Evolutionary conservation across 306 rosid genomes (phyloP).

Genomic region (Cicer yamashitae): DNA sequence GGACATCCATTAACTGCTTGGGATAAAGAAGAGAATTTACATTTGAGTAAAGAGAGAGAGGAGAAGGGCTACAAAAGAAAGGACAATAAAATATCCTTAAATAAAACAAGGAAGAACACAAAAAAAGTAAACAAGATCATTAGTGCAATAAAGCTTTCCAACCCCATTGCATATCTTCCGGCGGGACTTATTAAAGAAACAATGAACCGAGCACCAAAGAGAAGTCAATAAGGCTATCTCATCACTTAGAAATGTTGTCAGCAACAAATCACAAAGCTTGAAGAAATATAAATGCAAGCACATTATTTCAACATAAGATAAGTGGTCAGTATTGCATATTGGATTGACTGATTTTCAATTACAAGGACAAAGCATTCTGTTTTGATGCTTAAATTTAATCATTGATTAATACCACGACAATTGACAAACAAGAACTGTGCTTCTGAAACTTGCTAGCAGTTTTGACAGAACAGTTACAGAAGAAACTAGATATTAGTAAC

Average conservation of each 20-base stretch:
- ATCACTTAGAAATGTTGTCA: constrained; percentile 18
- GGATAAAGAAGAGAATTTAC: constrained; percentile 27
- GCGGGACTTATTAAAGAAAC: constrained; percentile 19
- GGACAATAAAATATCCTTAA: constrained; percentile 7
- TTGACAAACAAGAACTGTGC: constrained; percentile 5
- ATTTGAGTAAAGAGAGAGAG: constrained; percentile 26
- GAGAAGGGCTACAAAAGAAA: constrained; percentile 1
- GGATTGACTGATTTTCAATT: constrained; percentile 6
- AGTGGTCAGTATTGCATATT: constrained; percentile 21
- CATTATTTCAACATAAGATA: constrained; percentile 16
- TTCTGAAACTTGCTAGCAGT: constrained; percentile 23
- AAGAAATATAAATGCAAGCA: constrained; percentile 22
- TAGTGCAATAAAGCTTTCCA: constrained; percentile 23
- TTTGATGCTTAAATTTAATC: constrained; percentile 3
- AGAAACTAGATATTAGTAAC: constrained; percentile 2
- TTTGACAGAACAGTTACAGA: constrained; percentile 26
- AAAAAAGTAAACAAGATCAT: constrained; percentile 5
- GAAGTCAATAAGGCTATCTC: not conserved
- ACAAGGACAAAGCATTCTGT: constrained; percentile 33
- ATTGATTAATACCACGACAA: constrained; percentile 5
- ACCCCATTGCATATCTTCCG: not conserved
- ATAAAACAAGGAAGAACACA: constrained; percentile 12
- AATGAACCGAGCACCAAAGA: constrained; percentile 27
- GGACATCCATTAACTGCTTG: constrained; percentile 13
- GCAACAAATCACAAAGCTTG: constrained; percentile 5